These are phyloP conservation scores for Lachancea quebecensis DNA, from an alignment of 805 yeast species.

Conservation along the genomic window DNA sequence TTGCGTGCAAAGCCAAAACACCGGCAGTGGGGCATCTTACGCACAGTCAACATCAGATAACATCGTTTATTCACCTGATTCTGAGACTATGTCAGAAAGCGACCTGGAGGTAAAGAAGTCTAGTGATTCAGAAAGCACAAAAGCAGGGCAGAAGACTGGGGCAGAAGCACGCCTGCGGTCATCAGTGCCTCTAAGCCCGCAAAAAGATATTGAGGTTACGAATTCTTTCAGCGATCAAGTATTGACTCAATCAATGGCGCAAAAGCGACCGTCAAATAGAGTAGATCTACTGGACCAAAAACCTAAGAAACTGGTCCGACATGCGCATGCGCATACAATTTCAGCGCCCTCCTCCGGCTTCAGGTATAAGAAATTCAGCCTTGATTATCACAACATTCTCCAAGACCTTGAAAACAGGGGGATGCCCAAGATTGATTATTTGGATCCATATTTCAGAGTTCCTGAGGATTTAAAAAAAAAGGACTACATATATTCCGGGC, in stretches of 20 bases:
- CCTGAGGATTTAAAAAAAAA: slow-evolving; percentile 42
- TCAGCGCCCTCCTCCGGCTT: neutral
- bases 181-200: no score
- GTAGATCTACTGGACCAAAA: neutral
- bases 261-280: neutral
- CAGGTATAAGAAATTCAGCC: neutral
- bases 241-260: slow-evolving; percentile 4
- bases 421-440: slow-evolving; percentile 45
- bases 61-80: no score
- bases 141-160: no score
- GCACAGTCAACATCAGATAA: no score
- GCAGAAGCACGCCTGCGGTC: no score
- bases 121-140: no score
- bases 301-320: neutral
- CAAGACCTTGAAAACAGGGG: slow-evolving; percentile 44
- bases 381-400: slow-evolving; percentile 29
- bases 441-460: slow-evolving; percentile 58
- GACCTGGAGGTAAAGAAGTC: no score
- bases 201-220: neutral
- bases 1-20: neutral
- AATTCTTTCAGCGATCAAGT: neutral
- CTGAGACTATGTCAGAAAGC: no score
- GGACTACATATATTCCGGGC: slow-evolving; percentile 65
- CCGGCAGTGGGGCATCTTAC: no score
- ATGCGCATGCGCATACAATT: no score